phyloP scores from a whole-genome alignment of 2,329 filamentous ascomycete species.

The Nigrospora oryzae region DNA sequence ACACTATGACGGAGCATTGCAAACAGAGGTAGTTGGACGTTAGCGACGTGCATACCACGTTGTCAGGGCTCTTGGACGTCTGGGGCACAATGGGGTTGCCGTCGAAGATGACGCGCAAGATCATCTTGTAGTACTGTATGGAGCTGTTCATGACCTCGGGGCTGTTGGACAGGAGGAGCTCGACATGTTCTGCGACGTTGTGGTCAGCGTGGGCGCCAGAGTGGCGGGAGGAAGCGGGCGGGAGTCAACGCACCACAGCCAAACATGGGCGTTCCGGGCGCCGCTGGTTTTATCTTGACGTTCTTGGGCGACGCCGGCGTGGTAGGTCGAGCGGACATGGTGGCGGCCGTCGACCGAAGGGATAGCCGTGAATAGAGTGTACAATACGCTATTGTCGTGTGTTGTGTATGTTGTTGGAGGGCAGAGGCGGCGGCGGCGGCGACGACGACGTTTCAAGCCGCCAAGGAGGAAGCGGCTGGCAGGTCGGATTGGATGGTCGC shows the following conservation, averaged over 20 bases:
- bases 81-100: conserved; percentile 55
- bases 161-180: conserved; percentile 53
- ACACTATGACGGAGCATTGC: conserved; percentile 63
- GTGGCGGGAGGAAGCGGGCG: background rate
- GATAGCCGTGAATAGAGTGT: too few species aligned
- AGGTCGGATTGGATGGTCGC: too few species aligned
- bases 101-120: conserved; percentile 64
- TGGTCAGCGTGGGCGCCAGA: background rate
- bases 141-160: conserved; percentile 60
- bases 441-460: too few species aligned
- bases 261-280: conserved; percentile 51
- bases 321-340: conserved; percentile 20
- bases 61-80: conserved; percentile 51
- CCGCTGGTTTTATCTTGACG: conserved; percentile 50
- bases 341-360: background rate
- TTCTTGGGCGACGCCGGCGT: conserved; percentile 34
- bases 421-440: too few species aligned
- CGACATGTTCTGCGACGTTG: conserved; percentile 55
- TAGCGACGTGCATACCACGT: conserved; percentile 49
- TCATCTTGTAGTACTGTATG: conserved; percentile 63
- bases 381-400: too few species aligned
- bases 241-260: conserved; percentile 49
- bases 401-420: too few species aligned
- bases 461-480: too few species aligned
- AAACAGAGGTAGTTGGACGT: conserved; percentile 65